Evolutionary conservation across 2,329 filamentous ascomycete genomes (phyloP), one percentile per base, ranked within the genome.

Genomic region (Pseudogymnoascus sp.): DNA sequence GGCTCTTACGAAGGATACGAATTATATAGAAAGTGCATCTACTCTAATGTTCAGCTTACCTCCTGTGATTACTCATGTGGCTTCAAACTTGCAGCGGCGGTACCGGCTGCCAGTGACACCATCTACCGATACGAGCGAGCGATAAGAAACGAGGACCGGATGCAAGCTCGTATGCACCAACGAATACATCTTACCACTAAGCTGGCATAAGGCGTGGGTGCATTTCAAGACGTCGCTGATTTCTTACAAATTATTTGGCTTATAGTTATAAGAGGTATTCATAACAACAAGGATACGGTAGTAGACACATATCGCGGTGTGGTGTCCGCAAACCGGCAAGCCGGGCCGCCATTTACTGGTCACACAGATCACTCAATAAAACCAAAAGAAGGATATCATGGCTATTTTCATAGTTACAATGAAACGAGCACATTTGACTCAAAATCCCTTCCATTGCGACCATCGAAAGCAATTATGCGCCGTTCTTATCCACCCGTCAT

Each of bases 401-500:
- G 57, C 57, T 58, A 58, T 58, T 58, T 34, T 39, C 57, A 58
- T 58, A 58, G 37, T 39, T 58, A 58, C 57, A 58, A 39, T 58
- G 57, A 38, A 58, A 39, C 57, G 37, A 58, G 57, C 47, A 58
- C 37, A 18, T 37, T 35, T 58, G 57, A 38, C 57, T 58, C 57
- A 54, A 54, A 54, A 54, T 32, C 47, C 47, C 47, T 32, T 54
- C 47, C 47, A 54, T 54, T 54, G 47, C 47, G 32, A 14, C 57
- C 37, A 58, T 58, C 34, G 20, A 58, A 37, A 38, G 57, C 57
- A 58, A 39, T 58, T 39, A 58, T 58, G 57, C 57, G 57, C 57
- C 57, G 32, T 37, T 39, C 37, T 58, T 39, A 37, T 58, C 37
- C 37, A 39, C 57, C 57, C 57, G 20, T 58, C 57, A 38, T 58